Evolutionary conservation across 768 basidiomycete genomes (phyloP).

Genomic region (Lyophyllum shimeji): DNA sequence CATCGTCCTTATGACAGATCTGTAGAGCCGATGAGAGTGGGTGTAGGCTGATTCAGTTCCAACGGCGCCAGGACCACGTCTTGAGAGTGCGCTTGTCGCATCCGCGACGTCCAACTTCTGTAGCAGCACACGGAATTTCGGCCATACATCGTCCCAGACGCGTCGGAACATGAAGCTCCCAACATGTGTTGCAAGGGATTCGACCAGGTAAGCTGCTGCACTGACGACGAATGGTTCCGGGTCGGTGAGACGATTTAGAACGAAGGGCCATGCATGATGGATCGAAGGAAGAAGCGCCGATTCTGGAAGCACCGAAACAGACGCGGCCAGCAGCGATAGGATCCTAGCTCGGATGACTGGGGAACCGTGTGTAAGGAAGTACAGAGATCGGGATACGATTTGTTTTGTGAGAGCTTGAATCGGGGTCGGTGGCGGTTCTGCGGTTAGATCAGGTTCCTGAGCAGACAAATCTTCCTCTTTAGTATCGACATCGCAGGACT

Average conservation of each 20-base stretch:
- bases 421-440: constrained; percentile 57
- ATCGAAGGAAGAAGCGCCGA: constrained; percentile 80
- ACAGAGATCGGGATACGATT: constrained; percentile 84
- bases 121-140: constrained; percentile 67
- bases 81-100: constrained; percentile 60
- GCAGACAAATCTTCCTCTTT: constrained; percentile 22
- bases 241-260: constrained; percentile 80
- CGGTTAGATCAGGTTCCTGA: constrained; percentile 35
- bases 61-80: constrained; percentile 47
- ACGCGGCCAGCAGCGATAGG: constrained; percentile 67
- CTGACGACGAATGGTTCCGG: constrained; percentile 76
- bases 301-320: constrained; percentile 71
- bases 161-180: constrained; percentile 86
- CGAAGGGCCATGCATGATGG: constrained; percentile 92
- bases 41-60: constrained; percentile 76
- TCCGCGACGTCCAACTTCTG: constrained; percentile 63
- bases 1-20: constrained; percentile 76
- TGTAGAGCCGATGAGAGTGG: constrained; percentile 77
- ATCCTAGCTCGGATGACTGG: constrained; percentile 85
- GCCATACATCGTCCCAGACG: constrained; percentile 95
- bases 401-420: constrained; percentile 77
- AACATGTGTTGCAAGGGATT: constrained; percentile 62
- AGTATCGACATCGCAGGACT: constrained; percentile 13
- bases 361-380: constrained; percentile 90
- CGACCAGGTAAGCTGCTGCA: constrained; percentile 74